Conservation (phyloP, 1,284 basidiomycete species). For the Pisolithus thermaeus region DNA sequence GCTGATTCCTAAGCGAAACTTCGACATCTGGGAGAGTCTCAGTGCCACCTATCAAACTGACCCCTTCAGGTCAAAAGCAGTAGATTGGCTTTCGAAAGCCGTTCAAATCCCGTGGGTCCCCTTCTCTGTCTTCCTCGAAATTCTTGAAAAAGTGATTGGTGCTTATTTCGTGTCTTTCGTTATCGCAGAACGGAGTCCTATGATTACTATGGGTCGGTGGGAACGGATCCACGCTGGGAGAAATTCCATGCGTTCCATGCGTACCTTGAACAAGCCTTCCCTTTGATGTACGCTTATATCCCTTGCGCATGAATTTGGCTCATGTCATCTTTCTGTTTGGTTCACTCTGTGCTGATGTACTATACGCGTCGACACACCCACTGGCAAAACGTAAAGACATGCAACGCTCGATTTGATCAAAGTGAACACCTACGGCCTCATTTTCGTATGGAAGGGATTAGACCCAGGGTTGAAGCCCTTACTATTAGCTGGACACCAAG, state of each 20-base stretch:
- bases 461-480: constrained; percentile 55
- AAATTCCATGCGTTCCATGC: constrained; percentile 39
- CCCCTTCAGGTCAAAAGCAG: constrained; percentile 27
- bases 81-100: constrained; percentile 32
- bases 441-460: constrained; percentile 60
- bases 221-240: constrained; percentile 42
- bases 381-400: constrained; percentile 34
- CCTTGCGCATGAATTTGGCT: neutral
- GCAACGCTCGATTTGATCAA: constrained; percentile 44
- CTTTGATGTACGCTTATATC: constrained; percentile 31
- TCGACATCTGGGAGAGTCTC: constrained; percentile 21
- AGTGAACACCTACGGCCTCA: constrained; percentile 60
- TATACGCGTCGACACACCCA: neutral
- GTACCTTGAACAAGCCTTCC: constrained; percentile 36
- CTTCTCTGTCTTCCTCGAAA: neutral
- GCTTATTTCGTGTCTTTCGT: neutral
- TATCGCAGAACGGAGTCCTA: constrained; percentile 31
- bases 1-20: constrained; percentile 23
- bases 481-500: constrained; percentile 63
- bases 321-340: neutral
- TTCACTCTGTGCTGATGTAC: neutral
- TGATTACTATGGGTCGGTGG: constrained; percentile 38
- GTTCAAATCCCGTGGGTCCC: constrained; percentile 30
- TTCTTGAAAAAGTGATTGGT: neutral
- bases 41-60: constrained; percentile 24